Conservation (phyloP, 2,329 filamentous ascomycete genomes). For the Trichocomaceae sp. region DNA sequence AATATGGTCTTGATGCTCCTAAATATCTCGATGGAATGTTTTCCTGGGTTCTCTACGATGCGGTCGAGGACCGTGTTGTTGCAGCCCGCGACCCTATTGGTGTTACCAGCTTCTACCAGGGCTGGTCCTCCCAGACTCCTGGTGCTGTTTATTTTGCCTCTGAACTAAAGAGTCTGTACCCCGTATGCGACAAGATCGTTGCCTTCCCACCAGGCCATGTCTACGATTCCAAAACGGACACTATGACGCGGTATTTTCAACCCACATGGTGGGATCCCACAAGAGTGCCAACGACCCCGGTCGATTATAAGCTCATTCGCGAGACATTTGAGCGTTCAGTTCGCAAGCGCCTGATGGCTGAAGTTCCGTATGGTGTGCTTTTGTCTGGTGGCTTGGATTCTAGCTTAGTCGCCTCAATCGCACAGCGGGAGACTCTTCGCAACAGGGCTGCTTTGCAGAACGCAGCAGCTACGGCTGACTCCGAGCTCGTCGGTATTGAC, state of each 20-base stretch:
- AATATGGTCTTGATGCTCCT: conserved; percentile 85
- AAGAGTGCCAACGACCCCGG: conserved; percentile 68
- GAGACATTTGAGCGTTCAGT: conserved; percentile 83
- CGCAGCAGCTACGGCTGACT: conserved; percentile 34
- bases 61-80: conserved; percentile 83
- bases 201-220: conserved; percentile 92
- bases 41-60: conserved; percentile 97
- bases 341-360: conserved; percentile 94
- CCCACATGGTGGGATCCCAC: conserved; percentile 85
- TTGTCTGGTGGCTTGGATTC: conserved; percentile 94
- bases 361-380: conserved; percentile 94
- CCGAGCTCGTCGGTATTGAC: conserved; percentile 83
- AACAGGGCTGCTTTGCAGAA: conserved; percentile 57
- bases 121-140: conserved; percentile 76
- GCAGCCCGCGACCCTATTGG: conserved; percentile 95
- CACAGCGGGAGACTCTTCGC: conserved; percentile 81
- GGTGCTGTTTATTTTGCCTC: conserved; percentile 91
- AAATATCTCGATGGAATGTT: conserved; percentile 98
- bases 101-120: conserved; percentile 95
- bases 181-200: conserved; percentile 91
- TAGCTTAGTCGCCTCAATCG: conserved; percentile 88
- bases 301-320: conserved; percentile 77
- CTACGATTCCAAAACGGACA: conserved; percentile 87
- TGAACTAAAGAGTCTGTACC: conserved; percentile 87
- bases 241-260: conserved; percentile 80